Evolutionary conservation across 2,329 filamentous ascomycete genomes (phyloP).

Genomic region (Fusarium virguliforme): DNA sequence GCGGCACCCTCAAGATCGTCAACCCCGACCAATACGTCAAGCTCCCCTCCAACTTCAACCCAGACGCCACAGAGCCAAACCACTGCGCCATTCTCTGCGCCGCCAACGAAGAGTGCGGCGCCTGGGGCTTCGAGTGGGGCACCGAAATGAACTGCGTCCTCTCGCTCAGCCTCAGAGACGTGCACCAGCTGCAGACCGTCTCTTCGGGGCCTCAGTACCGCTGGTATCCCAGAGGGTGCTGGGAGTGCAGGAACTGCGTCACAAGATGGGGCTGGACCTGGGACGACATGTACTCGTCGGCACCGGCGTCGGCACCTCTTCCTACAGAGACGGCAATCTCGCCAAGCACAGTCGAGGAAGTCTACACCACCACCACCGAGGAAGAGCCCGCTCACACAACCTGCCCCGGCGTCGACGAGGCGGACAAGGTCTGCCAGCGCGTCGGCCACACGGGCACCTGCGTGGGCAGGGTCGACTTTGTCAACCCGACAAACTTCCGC

Average conservation of each 20-base stretch:
- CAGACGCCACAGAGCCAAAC: background rate
- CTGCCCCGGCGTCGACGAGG: background rate
- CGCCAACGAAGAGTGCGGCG: slow-evolving; percentile 9
- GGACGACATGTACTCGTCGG: background rate
- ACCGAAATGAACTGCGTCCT: slow-evolving; percentile 16
- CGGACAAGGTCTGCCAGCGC: background rate
- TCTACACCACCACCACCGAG: background rate
- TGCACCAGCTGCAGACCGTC: background rate
- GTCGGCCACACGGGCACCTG: slow-evolving; percentile 6
- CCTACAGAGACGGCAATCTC: background rate
- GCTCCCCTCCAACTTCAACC: background rate
- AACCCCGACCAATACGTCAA: slow-evolving; percentile 6
- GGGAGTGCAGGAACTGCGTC: slow-evolving; percentile 13
- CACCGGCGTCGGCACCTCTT: background rate
- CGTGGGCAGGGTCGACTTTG: slow-evolving; percentile 5
- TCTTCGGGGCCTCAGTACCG: slow-evolving; percentile 6
- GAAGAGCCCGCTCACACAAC: background rate
- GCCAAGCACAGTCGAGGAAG: background rate
- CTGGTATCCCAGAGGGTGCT: slow-evolving; percentile 11
- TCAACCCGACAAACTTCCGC: slow-evolving; percentile 1
- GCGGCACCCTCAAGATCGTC: slow-evolving; percentile 10
- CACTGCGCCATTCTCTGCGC: slow-evolving; percentile 13
- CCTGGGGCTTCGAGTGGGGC: slow-evolving; percentile 18
- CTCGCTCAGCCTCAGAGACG: background rate
- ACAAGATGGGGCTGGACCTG: slow-evolving; percentile 16